These are phyloP conservation scores for Apophysomyces elegans DNA, from an alignment of 371 early-diverging fungal genomes.

Conservation along the genomic window DNA sequence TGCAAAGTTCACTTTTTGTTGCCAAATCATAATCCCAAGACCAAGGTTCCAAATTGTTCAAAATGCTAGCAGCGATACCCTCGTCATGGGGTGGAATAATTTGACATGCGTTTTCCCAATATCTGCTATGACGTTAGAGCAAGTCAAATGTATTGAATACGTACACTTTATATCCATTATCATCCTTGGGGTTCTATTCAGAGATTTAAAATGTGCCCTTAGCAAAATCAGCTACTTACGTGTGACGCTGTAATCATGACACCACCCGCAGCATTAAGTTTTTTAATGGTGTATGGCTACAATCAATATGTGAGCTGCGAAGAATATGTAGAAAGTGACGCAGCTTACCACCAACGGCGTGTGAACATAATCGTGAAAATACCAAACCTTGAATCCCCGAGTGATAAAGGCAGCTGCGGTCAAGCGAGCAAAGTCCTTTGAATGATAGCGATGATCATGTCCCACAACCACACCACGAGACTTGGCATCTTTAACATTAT, in stretches of 20 bases:
- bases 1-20: constrained; percentile 44
- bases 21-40: constrained; percentile 77
- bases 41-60: constrained; percentile 74
- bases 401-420: constrained; percentile 86
- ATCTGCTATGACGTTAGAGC: constrained; percentile 20
- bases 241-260: constrained; percentile 99
- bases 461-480: constrained; percentile 90
- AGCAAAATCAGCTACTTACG: constrained; percentile 27
- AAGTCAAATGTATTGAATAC: constrained; percentile 1
- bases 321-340: neutral
- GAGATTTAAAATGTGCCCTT: neutral
- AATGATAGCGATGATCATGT: constrained; percentile 94
- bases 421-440: constrained; percentile 80
- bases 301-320: neutral
- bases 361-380: constrained; percentile 75
- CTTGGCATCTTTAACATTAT: constrained; percentile 56
- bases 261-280: constrained; percentile 82
- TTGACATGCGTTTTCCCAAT: constrained; percentile 92
- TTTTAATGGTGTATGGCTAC: constrained; percentile 82
- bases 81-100: constrained; percentile 91
- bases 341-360: constrained; percentile 83
- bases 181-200: constrained; percentile 87
- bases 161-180: constrained; percentile 98
- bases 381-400: constrained; percentile 85
- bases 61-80: constrained; percentile 79